Evolutionary conservation across 768 basidiomycete species (phyloP), one percentile per base, ranked within the genome.

Genomic region (Udeniomyces megalosporus): DNA sequence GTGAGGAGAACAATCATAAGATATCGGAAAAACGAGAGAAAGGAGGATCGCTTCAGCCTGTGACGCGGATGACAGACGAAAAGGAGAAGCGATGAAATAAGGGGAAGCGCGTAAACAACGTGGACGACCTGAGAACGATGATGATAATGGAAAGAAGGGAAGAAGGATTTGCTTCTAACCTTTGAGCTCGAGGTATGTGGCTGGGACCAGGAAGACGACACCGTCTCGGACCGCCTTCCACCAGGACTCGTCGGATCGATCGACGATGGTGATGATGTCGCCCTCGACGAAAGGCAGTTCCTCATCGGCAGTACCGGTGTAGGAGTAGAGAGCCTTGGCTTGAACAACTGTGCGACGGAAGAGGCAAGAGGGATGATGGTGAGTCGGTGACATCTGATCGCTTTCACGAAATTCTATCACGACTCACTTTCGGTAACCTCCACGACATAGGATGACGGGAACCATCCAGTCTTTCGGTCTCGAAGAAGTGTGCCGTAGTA

Each of bases 191-290:
- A 99, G 73, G 73, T 97, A 97, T 22, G 84, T 82, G 28, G 91
- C 89, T 57, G 95, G 95, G 4, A 91, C 90, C 70, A 91, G 83
- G 75, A 85, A 87, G 57, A 95, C 82, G 65, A 83, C 74, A 24
- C 93, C 93, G 52, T 80, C 82, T 69, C 81, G 80, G 75, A 96
- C 92, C 44, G 84, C 85, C 77, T 92, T 96, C 88, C 88, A 97
- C 95, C 95, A 97, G 69, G 88, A 86, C 57, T 76, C 78, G 67
- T 96, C 95, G 58, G 80, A 80, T 51, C 75, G 80, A 70, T 99
- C 95, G 61, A 96, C 79, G 66, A 99, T 82, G 8, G 77, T 77
- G 44, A 96, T 75, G 35, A 74, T 71, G 61, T 93, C 87, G 62
- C 87, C 90, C 74, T 89, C 89, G 7, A 74, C 75, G 71, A 96